A percentile compares a stretch with the other conserved stretches of the same genome.
These are phyloP conservation scores for Mycena sanguinolenta DNA, from an alignment of 768 basidiomycete species.

Conservation along the genomic window DNA sequence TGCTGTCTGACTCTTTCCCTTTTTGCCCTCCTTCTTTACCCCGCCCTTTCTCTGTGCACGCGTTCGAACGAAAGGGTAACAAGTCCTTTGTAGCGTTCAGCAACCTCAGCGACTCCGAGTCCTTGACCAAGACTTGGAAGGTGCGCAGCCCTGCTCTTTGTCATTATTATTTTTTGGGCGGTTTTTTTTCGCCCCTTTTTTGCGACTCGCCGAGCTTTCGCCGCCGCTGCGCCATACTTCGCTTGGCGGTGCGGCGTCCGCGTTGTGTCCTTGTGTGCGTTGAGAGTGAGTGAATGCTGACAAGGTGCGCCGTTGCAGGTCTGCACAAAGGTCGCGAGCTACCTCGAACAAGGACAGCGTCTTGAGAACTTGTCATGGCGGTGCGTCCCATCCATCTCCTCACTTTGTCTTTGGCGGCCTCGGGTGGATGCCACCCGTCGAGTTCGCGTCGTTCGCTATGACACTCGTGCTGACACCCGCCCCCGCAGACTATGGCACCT, in stretches of 20 bases:
- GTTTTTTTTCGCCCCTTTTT: neutral
- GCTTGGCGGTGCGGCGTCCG: too few species aligned
- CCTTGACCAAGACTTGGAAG: constrained; percentile 93
- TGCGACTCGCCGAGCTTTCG: constrained; percentile 22
- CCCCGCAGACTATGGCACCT: constrained; percentile 85
- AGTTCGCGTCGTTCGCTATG: too few species aligned
- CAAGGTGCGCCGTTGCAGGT: constrained; percentile 59
- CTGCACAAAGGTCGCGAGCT: constrained; percentile 91
- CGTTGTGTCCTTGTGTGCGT: too few species aligned
- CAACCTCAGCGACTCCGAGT: constrained; percentile 87
- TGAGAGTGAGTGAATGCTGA: too few species aligned
- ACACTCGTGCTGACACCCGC: neutral
- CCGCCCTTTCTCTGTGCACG: neutral
- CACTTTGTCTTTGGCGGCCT: too few species aligned
- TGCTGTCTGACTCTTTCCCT: constrained; percentile 30
- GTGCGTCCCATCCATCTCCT: constrained; percentile 2
- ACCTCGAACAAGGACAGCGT: constrained; percentile 90
- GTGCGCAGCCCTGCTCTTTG: constrained; percentile 48
- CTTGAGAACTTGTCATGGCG: constrained; percentile 92
- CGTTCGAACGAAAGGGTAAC: constrained; percentile 75
- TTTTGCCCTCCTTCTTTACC: constrained; percentile 17
- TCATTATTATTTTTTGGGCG: neutral
- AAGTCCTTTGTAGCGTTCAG: constrained; percentile 95
- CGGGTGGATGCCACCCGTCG: too few species aligned
- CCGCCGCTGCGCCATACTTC: constrained; percentile 1